Evolutionary conservation across 1,284 basidiomycete species (phyloP), one percentile per base, ranked within the genome.

Genomic region (Baeospora myosura): DNA sequence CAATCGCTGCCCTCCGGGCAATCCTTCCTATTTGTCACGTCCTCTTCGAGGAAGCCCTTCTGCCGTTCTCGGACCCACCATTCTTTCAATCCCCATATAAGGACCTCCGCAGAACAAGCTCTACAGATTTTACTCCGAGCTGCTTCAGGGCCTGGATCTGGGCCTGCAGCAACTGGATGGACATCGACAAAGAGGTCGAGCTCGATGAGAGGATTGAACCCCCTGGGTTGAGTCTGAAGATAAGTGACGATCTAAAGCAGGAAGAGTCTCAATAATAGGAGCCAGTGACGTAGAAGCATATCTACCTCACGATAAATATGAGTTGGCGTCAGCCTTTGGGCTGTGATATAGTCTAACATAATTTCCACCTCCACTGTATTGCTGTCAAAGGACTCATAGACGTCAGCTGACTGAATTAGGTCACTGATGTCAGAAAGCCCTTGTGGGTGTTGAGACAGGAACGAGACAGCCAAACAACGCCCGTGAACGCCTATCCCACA

Each of bases 51-150:
- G 47, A 74, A 70, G 6, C 81, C 82, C 52, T 77, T 81, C 59
- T 66, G 69, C 26, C 86, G 72, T 58, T 88, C 85, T 42, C 80
- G 65, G 17, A 84, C 61, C 84, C 86, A 88, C 85, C 85, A 88
- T 28, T 80, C 81, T 43, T 71, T 75, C 38, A 88, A 52, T 4
- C 85, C 85, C 67, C 75, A 83, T 2, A 87, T 62, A 8, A 88
- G 65, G 1, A 87, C 69, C 55, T 87, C 83, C 0, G 76, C 68
- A 2, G 86, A 79, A 53, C 85, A 88, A 32, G 76, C 60, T 42
- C 85, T 66, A 52, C 85, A 88, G 30, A 81, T 75, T 38, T 64
- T 69, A 28, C 60, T 66, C 22, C 78, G 71, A 14, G 79, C 74
- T 2, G 72, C 69, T 30, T 66, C 66, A 2, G 76, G 69, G 42